Evolutionary conservation across 2,329 filamentous ascomycete species (phyloP).

Genomic region (Cladobotryum mycophilum): DNA sequence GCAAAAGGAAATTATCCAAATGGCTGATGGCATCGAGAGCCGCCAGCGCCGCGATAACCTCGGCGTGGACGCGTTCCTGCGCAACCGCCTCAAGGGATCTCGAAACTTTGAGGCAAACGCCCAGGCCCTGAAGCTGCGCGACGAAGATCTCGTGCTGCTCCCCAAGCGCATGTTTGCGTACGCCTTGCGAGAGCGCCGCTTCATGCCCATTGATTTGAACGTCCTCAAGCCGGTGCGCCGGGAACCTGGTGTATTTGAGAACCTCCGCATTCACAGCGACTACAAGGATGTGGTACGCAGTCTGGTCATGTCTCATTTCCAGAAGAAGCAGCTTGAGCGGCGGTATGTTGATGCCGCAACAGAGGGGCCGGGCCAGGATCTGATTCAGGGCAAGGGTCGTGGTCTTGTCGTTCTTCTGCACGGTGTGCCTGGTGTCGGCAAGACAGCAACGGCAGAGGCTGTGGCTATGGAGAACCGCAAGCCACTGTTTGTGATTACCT

Average conservation of each 20-base stretch:
- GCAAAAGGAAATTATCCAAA: slow-evolving; percentile 31
- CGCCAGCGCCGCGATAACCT: slow-evolving; percentile 33
- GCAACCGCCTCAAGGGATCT: slow-evolving; percentile 28
- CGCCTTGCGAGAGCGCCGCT: slow-evolving; percentile 33
- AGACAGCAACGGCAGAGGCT: slow-evolving; percentile 42
- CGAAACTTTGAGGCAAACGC: slow-evolving; percentile 29
- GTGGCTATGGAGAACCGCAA: slow-evolving; percentile 35
- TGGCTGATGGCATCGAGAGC: slow-evolving; percentile 28
- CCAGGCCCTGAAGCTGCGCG: slow-evolving; percentile 20
- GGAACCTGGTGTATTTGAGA: slow-evolving; percentile 33
- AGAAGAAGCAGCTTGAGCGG: slow-evolving; percentile 32
- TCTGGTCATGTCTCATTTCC: slow-evolving; percentile 36
- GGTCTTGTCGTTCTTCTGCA: slow-evolving; percentile 41
- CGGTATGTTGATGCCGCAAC: slow-evolving; percentile 22
- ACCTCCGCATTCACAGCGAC: slow-evolving; percentile 33
- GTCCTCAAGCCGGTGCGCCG: slow-evolving; percentile 29
- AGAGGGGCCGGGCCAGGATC: slow-evolving; percentile 23
- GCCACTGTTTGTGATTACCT: slow-evolving; percentile 44
- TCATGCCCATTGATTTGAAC: slow-evolving; percentile 31
- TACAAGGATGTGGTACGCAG: slow-evolving; percentile 36
- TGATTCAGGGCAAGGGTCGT: slow-evolving; percentile 40
- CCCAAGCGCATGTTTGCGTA: slow-evolving; percentile 38
- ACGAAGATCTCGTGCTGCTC: slow-evolving; percentile 28
- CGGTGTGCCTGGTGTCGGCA: slow-evolving; percentile 43
- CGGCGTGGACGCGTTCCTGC: slow-evolving; percentile 27